phyloP scores from a whole-genome alignment of 106 monocot genomes.

The Allium fistulosum region DNA sequence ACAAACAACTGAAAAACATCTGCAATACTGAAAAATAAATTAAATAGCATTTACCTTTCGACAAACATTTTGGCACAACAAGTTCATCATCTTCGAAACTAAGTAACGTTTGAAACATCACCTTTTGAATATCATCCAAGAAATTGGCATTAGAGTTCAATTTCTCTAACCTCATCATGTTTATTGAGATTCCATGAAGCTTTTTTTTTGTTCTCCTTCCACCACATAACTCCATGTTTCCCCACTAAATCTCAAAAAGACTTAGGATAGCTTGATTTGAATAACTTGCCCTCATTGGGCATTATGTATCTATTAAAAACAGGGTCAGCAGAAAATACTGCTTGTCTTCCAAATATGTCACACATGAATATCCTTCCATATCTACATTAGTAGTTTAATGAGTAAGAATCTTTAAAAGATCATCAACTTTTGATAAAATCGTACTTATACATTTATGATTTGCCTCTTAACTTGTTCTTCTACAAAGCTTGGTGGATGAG shows the following conservation, averaged over 20 bases:
- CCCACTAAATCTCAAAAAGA: slow-evolving; percentile 39
- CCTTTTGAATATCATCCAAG: slow-evolving; percentile 20
- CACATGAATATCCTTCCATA: slow-evolving; percentile 35
- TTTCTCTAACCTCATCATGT: slow-evolving; percentile 27
- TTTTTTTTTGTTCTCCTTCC: slow-evolving; percentile 36
- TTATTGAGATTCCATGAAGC: slow-evolving; percentile 30
- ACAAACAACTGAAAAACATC: too few species aligned
- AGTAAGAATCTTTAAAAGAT: neutral
- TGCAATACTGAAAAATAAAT: neutral
- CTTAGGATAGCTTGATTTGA: slow-evolving; percentile 37
- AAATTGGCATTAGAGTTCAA: slow-evolving; percentile 9
- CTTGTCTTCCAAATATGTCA: slow-evolving; percentile 26
- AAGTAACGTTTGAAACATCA: slow-evolving; percentile 23
- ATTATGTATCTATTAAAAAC: slow-evolving; percentile 33
- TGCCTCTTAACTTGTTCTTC: slow-evolving; percentile 24
- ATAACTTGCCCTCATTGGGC: slow-evolving; percentile 34
- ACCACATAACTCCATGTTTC: slow-evolving; percentile 25
- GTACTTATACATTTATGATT: neutral
- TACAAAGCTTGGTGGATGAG: slow-evolving; percentile 31
- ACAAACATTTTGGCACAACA: slow-evolving; percentile 29
- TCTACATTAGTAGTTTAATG: slow-evolving; percentile 2
- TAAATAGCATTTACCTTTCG: slow-evolving; percentile 21
- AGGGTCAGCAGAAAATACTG: slow-evolving; percentile 40
- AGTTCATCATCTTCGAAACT: slow-evolving; percentile 14
- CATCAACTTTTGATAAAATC: neutral